Evolutionary conservation across 2,329 filamentous ascomycete genomes (phyloP), one percentile per base, ranked within the genome.

Genomic region (Arthrobotrys sinensis): DNA sequence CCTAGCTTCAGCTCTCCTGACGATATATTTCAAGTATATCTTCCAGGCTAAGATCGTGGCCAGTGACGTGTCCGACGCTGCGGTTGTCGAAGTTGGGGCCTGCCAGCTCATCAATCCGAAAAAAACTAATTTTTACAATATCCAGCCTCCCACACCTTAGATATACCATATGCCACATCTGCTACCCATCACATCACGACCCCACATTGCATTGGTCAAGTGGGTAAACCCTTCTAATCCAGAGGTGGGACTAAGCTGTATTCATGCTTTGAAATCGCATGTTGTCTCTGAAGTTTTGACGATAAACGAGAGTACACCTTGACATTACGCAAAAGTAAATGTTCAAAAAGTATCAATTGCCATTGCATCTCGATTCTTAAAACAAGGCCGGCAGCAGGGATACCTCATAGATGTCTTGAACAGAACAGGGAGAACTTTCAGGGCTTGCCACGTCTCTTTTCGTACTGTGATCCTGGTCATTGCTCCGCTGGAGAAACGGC

Each of bases 101-200:
- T 78, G 75, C 75, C 75, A 78, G 67, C 75, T 78, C 75, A 78
- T 78, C 75, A 78, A 78, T 55, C 66, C 24, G 36, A 63, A 64
- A 63, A 72, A 52, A 64, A 63, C 28, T 48, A 62, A 28, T 46
- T 53, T 46, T 40, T 28, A 2, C 38, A 52, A n/a, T 55, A 21
- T 69, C 65, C 72, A 52, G 64, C 65, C 64, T 52, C 46, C 63
- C 64, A 57, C 67, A 62, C 50, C 48, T 32, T 24, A 32, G 19
- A 40, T 66, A 52, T 40, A 53, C 45, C 48, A 32, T 43, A 52
- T 50, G 46, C 64, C 46, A 53, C 28, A 40, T 40, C 40, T 53
- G 65, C 50, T 48, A 36, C 45, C 69, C 75, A 78, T 78, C 75
- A 71, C 67, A 78, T 78, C 75, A 77, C 60, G 53, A 71, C 75